These are phyloP conservation scores for barrel medic (Medicago truncatula) DNA, from an alignment of 306 rosid genomes.

Conservation along the genomic window DNA sequence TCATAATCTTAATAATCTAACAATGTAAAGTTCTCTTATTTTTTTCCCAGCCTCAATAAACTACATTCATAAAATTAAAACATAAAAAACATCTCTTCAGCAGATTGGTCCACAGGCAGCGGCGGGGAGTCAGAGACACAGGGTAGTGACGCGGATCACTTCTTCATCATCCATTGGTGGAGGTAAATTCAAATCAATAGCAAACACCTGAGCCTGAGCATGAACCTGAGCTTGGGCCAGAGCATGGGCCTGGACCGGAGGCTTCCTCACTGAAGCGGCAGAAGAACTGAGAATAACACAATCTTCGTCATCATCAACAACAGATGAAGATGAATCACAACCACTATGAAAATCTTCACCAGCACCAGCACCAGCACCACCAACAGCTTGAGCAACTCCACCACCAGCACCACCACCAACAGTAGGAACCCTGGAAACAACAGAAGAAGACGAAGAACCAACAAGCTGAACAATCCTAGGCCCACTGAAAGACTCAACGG, in stretches of 20 bases:
- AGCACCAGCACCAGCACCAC: slow-evolving; percentile 39
- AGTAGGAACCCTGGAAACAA: slow-evolving; percentile 24
- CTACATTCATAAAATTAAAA: slow-evolving; percentile 27
- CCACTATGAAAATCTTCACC: slow-evolving; percentile 83
- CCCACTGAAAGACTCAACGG: slow-evolving; percentile 89
- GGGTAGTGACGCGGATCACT: slow-evolving; percentile 61
- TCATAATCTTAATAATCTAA: slow-evolving; percentile 33
- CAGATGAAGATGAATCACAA: slow-evolving; percentile 89
- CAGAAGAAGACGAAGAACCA: slow-evolving; percentile 27
- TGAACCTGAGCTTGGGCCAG: no score
- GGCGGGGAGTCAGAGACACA: slow-evolving; percentile 56
- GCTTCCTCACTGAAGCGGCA: slow-evolving; percentile 59
- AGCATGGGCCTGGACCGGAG: background rate
- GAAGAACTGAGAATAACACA: background rate
- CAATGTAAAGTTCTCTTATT: slow-evolving; percentile 9
- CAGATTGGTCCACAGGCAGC: background rate
- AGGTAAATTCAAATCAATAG: slow-evolving; percentile 80
- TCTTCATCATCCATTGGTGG: slow-evolving; percentile 56
- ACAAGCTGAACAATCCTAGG: slow-evolving; percentile 57
- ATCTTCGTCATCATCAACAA: slow-evolving; percentile 67
- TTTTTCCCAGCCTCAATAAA: slow-evolving; percentile 5
- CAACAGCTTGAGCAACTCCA: slow-evolving; percentile 30
- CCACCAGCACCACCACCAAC: background rate
- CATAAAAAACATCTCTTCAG: slow-evolving; percentile 25
- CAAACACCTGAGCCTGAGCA: slow-evolving; percentile 5